Evolutionary conservation across 2,329 filamentous ascomycete species (phyloP).

Genomic region (Teratosphaeria destructans): DNA sequence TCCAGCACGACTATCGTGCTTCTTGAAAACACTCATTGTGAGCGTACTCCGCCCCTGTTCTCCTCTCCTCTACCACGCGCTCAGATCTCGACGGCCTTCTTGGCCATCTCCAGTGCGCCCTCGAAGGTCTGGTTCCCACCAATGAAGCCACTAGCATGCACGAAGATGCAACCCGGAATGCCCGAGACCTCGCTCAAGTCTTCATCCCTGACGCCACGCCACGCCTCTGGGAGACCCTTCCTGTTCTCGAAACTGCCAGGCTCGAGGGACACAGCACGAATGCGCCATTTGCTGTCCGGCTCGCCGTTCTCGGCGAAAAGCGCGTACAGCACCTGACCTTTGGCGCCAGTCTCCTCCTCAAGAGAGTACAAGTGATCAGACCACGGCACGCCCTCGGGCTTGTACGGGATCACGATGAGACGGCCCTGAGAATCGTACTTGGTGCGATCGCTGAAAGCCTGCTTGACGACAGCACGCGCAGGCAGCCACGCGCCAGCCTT

Average conservation of each 20-base stretch:
- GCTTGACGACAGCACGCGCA: slow-evolving; percentile 66
- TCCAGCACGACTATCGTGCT: neutral
- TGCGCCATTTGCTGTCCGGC: slow-evolving; percentile 75
- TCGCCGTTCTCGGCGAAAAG: slow-evolving; percentile 77
- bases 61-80: neutral
- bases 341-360: slow-evolving; percentile 49
- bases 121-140: slow-evolving; percentile 89
- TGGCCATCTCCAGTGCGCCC: slow-evolving; percentile 76
- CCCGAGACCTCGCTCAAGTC: slow-evolving; percentile 65
- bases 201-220: slow-evolving; percentile 83
- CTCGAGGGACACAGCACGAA: slow-evolving; percentile 79
- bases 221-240: slow-evolving; percentile 80
- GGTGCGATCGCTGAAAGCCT: slow-evolving; percentile 60
- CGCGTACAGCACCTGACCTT: slow-evolving; percentile 64
- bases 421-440: slow-evolving; percentile 64
- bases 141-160: slow-evolving; percentile 92
- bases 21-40: neutral
- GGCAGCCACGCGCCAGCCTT: slow-evolving; percentile 74
- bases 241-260: slow-evolving; percentile 84
- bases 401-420: slow-evolving; percentile 59
- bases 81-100: slow-evolving; percentile 52
- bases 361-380: slow-evolving; percentile 90
- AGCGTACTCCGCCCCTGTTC: neutral
- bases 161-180: slow-evolving; percentile 71
- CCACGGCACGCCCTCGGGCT: slow-evolving; percentile 68